phyloP scores from a whole-genome alignment of 2,329 filamentous ascomycete genomes.

The Annulohypoxylon truncatum region DNA sequence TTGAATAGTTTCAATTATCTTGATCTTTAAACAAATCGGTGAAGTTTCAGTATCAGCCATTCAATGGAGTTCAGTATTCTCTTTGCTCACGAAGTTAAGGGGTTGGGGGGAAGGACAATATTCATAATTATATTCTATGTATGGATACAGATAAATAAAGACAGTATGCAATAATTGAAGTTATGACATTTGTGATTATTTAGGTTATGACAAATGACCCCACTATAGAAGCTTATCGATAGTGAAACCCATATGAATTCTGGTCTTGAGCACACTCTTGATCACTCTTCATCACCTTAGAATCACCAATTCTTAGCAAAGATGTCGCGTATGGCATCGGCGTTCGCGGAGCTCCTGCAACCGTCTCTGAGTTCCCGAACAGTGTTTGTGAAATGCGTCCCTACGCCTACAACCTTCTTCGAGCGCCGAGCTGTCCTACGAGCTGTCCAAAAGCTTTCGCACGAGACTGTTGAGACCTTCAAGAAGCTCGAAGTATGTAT shows the following conservation, averaged over 20 bases:
- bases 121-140: no score
- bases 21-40: no score
- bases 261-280: neutral
- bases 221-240: slow-evolving; percentile 15
- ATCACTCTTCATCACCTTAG: neutral
- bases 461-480: slow-evolving; percentile 62
- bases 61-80: no score
- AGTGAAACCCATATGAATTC: neutral
- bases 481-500: slow-evolving; percentile 57
- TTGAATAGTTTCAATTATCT: no score
- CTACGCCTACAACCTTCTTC: slow-evolving; percentile 62
- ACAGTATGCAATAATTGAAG: neutral
- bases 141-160: neutral
- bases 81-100: no score
- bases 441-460: slow-evolving; percentile 55
- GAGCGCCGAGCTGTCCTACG: slow-evolving; percentile 67
- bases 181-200: neutral
- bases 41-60: no score
- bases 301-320: neutral
- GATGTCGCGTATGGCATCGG: slow-evolving; percentile 41
- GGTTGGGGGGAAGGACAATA: no score
- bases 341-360: slow-evolving; percentile 47
- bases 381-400: slow-evolving; percentile 63
- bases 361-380: slow-evolving; percentile 47
- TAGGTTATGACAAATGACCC: no score